These are phyloP conservation scores for Theobroma grandiflorum DNA, from an alignment of 441 rosid species.

Conservation along the genomic window DNA sequence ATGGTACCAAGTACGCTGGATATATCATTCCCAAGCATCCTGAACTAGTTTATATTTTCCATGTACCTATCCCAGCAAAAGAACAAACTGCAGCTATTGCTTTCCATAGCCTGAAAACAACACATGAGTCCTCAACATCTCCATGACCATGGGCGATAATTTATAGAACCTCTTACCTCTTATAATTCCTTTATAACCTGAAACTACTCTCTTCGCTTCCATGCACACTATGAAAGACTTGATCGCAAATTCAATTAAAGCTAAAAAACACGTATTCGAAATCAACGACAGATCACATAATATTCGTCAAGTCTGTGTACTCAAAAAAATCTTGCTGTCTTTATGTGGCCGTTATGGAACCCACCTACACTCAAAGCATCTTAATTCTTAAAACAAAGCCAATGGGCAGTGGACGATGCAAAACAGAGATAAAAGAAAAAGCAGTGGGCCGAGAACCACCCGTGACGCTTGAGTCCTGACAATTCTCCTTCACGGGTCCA, in stretches of 20 bases:
- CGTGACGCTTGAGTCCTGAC: constrained; percentile 21
- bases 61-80: too few species aligned
- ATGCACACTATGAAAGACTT: background rate
- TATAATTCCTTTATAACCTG: too few species aligned
- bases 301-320: background rate
- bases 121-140: too few species aligned
- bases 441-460: constrained; percentile 4
- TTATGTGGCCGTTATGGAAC: background rate
- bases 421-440: background rate
- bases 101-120: too few species aligned
- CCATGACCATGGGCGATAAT: too few species aligned
- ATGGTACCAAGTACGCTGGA: too few species aligned
- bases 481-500: constrained; percentile 25
- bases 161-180: too few species aligned
- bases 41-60: too few species aligned
- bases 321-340: background rate
- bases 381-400: background rate
- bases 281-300: background rate
- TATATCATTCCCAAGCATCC: too few species aligned
- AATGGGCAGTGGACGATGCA: background rate
- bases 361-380: background rate
- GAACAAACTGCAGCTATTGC: too few species aligned
- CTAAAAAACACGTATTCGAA: background rate
- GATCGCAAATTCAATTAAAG: background rate
- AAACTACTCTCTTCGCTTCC: too few species aligned